These are phyloP conservation scores for Phytomonas francai DNA, from an alignment of 208 protist genomes.

Conservation along the genomic window DNA sequence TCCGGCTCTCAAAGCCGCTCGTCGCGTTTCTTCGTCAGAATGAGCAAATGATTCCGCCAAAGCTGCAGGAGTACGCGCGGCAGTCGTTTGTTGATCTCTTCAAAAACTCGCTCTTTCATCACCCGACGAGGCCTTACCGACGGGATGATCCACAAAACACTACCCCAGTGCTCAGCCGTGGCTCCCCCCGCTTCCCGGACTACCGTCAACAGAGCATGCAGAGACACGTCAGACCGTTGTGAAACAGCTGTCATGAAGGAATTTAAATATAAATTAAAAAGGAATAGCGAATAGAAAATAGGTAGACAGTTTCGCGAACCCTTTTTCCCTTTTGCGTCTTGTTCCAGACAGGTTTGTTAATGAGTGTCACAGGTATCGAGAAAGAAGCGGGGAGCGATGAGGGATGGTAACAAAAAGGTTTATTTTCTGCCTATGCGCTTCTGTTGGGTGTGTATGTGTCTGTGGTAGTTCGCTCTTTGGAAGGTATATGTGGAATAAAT, in stretches of 20 bases:
- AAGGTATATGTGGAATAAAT: neutral
- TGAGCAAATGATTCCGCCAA: slow-evolving; percentile 69
- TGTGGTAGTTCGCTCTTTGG: slow-evolving; percentile 7
- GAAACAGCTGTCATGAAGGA: slow-evolving; percentile 1
- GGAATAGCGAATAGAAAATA: neutral
- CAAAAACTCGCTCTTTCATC: slow-evolving; percentile 66
- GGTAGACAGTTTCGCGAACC: neutral
- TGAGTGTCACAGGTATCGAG: neutral
- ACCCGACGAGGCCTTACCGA: slow-evolving; percentile 63
- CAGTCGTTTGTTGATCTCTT: slow-evolving; percentile 75
- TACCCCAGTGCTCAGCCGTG: slow-evolving; percentile 51
- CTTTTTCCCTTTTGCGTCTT: neutral
- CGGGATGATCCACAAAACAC: slow-evolving; percentile 52
- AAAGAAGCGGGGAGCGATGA: neutral
- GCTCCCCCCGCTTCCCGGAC: slow-evolving; percentile 54
- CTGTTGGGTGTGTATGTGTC: neutral
- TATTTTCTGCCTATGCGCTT: neutral
- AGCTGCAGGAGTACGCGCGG: slow-evolving; percentile 73
- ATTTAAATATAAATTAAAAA: slow-evolving; percentile 12
- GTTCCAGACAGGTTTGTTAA: neutral
- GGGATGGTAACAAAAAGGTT: neutral
- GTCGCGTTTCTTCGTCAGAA: slow-evolving; percentile 65
- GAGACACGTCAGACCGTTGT: slow-evolving; percentile 61
- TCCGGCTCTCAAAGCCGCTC: slow-evolving; percentile 71
- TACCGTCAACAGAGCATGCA: slow-evolving; percentile 57